Base-by-base conservation (phyloP, 148 eudicot genomes). In the Rhododendron henanense region DNA sequence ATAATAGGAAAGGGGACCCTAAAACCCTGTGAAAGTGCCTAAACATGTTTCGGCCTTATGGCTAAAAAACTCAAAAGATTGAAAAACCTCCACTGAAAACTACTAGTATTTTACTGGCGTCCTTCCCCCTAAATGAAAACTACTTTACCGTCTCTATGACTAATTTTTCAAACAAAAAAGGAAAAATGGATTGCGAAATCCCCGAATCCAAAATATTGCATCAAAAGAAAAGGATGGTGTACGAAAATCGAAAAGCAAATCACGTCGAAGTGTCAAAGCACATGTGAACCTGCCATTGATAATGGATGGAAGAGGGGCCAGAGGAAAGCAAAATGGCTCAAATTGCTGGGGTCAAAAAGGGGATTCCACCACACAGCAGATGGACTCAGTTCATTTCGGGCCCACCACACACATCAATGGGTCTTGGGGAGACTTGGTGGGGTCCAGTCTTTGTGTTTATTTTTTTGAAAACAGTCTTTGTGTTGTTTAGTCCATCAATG, bases 381-480 rank as follows among this genome's bases (percentile, higher is more conserved):
- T 51, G 82, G 82, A n/a, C 82, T 5, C 51, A 48, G 10, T 79
- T 79, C 82, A 79, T 79, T 79, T 79, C 2, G 82, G 82, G 37
- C 61, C 82, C 59, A 79, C 59, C 59, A 79, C 15, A 48, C 14
- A 78, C 10, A 78, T 75, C 45, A 37, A 75, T 1, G 18, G 41
- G 7, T 35, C 41, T 41, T 10, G 28, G 15, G 73, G 53, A 50
- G 53, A 10, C 53, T 50, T 5, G 75, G 37, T 28, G 37, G 75
- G 75, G 25, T 10, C 48, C 45, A 2, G n/a, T 16, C 28, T 10
- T n/a, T n/a, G 57, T 79, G 35, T 47, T 79, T 28, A 28, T 28
- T 28, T 28, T 28, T 28, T 28, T 28, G 28, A 28, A 28, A 28
- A 28, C 28, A 28, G 28, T n/a, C n/a, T n/a, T n/a, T n/a, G n/a